phyloP scores from a whole-genome alignment of 148 eudicot genomes.

The Camellia granthamiana region DNA sequence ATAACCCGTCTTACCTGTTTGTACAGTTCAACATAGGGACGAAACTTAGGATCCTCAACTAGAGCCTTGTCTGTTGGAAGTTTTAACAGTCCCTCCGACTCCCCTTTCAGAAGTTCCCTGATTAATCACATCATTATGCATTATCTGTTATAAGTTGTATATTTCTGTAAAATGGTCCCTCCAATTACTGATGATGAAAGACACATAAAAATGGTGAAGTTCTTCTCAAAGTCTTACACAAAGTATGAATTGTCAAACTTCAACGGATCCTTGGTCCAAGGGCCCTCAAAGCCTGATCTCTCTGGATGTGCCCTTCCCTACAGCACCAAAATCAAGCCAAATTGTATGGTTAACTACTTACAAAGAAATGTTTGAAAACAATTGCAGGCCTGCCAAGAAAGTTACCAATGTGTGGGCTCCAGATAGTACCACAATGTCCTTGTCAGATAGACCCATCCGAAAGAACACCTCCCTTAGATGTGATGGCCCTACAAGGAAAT shows the following conservation, averaged over 20 bases:
- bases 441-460: constrained; percentile 81
- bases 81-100: constrained; percentile 53
- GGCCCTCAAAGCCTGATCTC: constrained; percentile 83
- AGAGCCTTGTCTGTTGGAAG: constrained; percentile 80
- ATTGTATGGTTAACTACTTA: background rate
- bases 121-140: background rate
- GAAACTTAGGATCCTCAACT: constrained; percentile 57
- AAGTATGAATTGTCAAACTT: constrained; percentile 88
- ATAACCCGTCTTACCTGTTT: constrained; percentile 48
- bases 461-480: constrained; percentile 71
- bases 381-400: background rate
- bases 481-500: constrained; percentile 43
- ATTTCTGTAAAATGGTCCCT: background rate
- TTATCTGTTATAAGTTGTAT: background rate
- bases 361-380: constrained; percentile 1
- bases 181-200: background rate
- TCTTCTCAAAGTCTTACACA: constrained; percentile 40
- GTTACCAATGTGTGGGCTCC: constrained; percentile 89
- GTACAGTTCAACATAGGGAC: constrained; percentile 57
- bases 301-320: constrained; percentile 84
- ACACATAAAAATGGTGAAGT: background rate
- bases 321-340: constrained; percentile 16
- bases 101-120: constrained; percentile 77
- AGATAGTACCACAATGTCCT: constrained; percentile 85
- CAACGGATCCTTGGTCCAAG: constrained; percentile 78